Evolutionary conservation across 257 asterid genomes (phyloP).

Genomic region (Dorcoceras hygrometricum): DNA sequence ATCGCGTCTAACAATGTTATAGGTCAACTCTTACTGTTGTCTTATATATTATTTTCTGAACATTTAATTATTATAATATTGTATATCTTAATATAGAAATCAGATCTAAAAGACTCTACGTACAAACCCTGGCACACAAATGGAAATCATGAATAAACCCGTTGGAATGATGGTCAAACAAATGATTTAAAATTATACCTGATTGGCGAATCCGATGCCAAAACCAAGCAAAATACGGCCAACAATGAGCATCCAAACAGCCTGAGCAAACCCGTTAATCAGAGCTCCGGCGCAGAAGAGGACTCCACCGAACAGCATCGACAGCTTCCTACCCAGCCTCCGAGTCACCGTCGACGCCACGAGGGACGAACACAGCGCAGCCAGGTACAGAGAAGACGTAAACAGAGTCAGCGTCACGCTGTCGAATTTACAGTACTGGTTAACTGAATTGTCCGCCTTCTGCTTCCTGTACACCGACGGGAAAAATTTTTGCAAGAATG

Average conservation of each 20-base stretch:
- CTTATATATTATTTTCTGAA: neutral
- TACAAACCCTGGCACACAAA: neutral
- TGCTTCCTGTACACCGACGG: constrained; percentile 16
- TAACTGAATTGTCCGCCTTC: constrained; percentile 11
- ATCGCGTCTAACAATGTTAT: no score
- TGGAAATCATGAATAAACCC: neutral
- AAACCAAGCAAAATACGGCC: constrained; percentile 24
- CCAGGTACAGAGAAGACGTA: constrained; percentile 23
- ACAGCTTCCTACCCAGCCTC: constrained; percentile 14
- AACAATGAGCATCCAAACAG: constrained; percentile 19
- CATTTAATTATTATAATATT: no score
- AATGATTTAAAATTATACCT: neutral
- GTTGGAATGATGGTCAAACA: no score
- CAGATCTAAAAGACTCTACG: neutral
- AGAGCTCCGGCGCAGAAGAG: constrained; percentile 14
- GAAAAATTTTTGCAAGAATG: constrained; percentile 13
- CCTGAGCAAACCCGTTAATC: constrained; percentile 14
- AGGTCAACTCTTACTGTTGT: neutral
- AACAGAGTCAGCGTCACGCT: constrained; percentile 21
- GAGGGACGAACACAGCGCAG: constrained; percentile 19
- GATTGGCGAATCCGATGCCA: constrained; percentile 22
- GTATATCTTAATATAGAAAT: no score
- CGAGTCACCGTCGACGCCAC: constrained; percentile 20
- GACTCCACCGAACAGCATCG: constrained; percentile 18
- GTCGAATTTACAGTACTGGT: constrained; percentile 18